These are phyloP conservation scores for Pseudogymnoascus verrucosus DNA, from an alignment of 2,329 filamentous ascomycete species.

Conservation along the genomic window DNA sequence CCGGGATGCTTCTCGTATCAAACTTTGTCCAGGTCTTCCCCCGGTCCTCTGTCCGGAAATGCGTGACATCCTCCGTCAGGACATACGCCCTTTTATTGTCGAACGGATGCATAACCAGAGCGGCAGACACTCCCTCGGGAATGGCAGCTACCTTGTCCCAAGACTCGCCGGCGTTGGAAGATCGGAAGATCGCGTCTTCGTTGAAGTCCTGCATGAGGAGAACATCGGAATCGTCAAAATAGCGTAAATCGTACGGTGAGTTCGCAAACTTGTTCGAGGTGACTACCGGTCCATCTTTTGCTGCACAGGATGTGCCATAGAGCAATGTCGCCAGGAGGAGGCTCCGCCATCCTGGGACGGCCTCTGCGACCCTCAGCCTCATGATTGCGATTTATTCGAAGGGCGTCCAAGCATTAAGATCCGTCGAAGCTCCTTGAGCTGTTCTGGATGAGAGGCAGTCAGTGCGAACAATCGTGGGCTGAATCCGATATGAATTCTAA, in stretches of 20 bases:
- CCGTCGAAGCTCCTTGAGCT: constrained; percentile 10
- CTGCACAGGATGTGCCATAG: constrained; percentile 20
- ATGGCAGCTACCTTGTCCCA: constrained; percentile 64
- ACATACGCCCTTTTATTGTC: constrained; percentile 75
- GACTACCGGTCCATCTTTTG: constrained; percentile 50
- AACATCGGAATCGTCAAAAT: constrained; percentile 84
- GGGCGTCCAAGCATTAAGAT: constrained; percentile 26
- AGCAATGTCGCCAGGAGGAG: constrained; percentile 25
- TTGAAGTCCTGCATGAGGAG: constrained; percentile 65
- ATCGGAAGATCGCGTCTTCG: constrained; percentile 63
- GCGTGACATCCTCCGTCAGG: constrained; percentile 57
- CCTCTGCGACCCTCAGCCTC: constrained; percentile 24
- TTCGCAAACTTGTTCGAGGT: constrained; percentile 57
- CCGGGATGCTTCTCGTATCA: constrained; percentile 50
- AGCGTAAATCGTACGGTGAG: constrained; percentile 63
- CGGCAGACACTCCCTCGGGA: constrained; percentile 51
- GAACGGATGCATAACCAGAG: constrained; percentile 69
- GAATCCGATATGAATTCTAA: background rate
- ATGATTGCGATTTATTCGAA: constrained; percentile 23
- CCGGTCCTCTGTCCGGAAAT: constrained; percentile 77
- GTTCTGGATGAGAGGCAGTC: background rate
- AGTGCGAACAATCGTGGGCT: background rate
- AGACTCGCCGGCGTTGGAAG: constrained; percentile 67
- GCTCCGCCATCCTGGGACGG: constrained; percentile 23
- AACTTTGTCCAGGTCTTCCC: constrained; percentile 78